Evolutionary conservation across 2,329 filamentous ascomycete species (phyloP).

Genomic region (Colletotrichum costaricense): DNA sequence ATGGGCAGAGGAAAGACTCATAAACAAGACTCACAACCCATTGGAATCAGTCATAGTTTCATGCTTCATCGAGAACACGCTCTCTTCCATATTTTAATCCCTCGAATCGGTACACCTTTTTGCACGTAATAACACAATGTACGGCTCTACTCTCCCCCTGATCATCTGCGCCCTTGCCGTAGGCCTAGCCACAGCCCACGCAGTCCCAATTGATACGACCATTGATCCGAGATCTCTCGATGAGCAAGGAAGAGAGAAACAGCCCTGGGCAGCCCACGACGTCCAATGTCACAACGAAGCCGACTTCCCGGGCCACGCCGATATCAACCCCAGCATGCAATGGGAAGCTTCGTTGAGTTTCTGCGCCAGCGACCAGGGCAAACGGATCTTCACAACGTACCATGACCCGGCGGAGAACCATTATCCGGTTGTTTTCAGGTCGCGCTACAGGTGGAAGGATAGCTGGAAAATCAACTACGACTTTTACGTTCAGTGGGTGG

Average conservation of each 20-base stretch:
- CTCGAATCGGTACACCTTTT: no score
- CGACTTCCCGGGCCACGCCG: slow-evolving; percentile 1
- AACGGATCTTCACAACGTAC: background rate
- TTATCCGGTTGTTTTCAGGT: background rate
- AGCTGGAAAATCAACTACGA: slow-evolving; percentile 6
- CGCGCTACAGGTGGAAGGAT: background rate
- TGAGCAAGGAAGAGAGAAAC: background rate
- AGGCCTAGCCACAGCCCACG: background rate
- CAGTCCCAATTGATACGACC: background rate
- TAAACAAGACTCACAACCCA: background rate
- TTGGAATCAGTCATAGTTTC: background rate
- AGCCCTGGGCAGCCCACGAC: background rate
- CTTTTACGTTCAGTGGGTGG: slow-evolving; percentile 10
- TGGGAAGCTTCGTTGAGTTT: background rate
- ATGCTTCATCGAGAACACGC: background rate
- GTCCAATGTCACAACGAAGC: background rate
- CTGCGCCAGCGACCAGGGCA: background rate
- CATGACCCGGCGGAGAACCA: background rate
- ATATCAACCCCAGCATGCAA: background rate
- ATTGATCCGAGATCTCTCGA: background rate
- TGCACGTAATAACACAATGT: background rate
- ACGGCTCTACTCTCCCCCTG: background rate
- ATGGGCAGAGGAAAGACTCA: background rate
- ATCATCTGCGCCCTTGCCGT: background rate
- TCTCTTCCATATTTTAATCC: background rate